Base-by-base conservation (phyloP, 495 filamentous ascomycete genomes). In the Parathielavia appendiculata region DNA sequence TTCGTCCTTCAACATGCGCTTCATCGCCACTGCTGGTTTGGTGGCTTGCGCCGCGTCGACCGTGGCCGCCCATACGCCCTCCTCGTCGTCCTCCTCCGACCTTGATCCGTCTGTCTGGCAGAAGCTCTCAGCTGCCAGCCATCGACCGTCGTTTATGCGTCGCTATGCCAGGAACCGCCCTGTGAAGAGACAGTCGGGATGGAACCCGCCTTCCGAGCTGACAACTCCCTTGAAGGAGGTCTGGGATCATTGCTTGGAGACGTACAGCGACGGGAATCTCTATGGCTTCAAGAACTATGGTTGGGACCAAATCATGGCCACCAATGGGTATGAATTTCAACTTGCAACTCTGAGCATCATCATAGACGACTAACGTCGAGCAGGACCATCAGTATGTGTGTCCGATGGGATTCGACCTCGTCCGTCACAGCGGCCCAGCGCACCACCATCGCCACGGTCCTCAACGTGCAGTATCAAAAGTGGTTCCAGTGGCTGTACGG, bases 371-470 rank as follows among this genome's bases (percentile, higher is more conserved):
- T n/a, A n/a, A n/a, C n/a, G n/a, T n/a, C n/a, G n/a, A n/a, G n/a
- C n/a, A n/a, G n/a, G n/a, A n/a, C n/a, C n/a, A n/a, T n/a, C n/a
- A n/a, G n/a, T n/a, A n/a, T 47, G 5, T 47, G 44, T 9, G 44
- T 47, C 44, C 44, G 44, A 16, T 47, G 44, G 44, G 44, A 47
- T 8, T 19, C 16, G 20, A 19, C 20, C 10, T 10, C n/a, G 10
- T 30, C 44, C 44, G 44, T 47, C 44, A 47, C 44, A 13, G 44
- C 44, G n/a, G 44, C 19, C 44, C 44, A 47, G 19, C 44, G 44
- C 10, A 17, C 44, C 22, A 12, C 7, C 4, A 17, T 47, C 10
- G 44, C n/a, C 16, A 9, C 6, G 44, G 44, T 17, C 8, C 19
- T 47, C 16, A 16, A 47, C 16, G 16, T 12, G 19, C 19, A 16